Evolutionary conservation across 2,329 filamentous ascomycete species (phyloP), one percentile per base, ranked within the genome.

Genomic region (Trichoderma brevicompactum): DNA sequence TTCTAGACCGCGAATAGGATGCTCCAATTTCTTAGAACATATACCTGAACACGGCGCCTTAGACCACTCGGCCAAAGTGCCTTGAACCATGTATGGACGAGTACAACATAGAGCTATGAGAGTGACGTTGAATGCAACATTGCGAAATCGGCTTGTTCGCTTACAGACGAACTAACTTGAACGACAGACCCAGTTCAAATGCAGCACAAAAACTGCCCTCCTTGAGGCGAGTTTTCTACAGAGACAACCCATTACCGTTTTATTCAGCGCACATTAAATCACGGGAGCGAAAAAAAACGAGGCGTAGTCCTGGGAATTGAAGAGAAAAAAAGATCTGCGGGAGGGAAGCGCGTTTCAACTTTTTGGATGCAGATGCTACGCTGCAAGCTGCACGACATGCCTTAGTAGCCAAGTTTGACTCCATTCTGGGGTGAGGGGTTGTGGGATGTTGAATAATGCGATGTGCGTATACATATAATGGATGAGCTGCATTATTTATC

Each of bases 61-160:
- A 67, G 65, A 71, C 69, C 67, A 68, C 69, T 70, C 70, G 70
- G 70, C 69, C 69, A 72, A 71, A 72, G 70, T 71, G 70, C 70
- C 70, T 68, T 36, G 49, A 49, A 40, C 17, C 3, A 12, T 59
- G 28, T 49, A 8, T 13, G 7, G 1, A 7, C 10, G 1, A 6
- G 1, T 7, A 17, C 1, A 13, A n/a, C 1, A 13, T 19, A 5
- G 1, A 34, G 7, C 8, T 36, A 58, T 58, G 41, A 58, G 9
- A 17, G 8, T 52, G 58, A 3, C 5, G 2, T 1, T 17, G 53
- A 43, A 15, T 3, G 23, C 23, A 5, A 28, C 23, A 5, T 28
- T 28, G 23, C 23, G 5, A 28, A 28, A 28, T 28, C 23, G 23
- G 23, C 23, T 28, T 28, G 5, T 28, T 28, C 23, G 23, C 23